Evolutionary conservation across 148 eudicot genomes (phyloP).

Genomic region (Silene conica): DNA sequence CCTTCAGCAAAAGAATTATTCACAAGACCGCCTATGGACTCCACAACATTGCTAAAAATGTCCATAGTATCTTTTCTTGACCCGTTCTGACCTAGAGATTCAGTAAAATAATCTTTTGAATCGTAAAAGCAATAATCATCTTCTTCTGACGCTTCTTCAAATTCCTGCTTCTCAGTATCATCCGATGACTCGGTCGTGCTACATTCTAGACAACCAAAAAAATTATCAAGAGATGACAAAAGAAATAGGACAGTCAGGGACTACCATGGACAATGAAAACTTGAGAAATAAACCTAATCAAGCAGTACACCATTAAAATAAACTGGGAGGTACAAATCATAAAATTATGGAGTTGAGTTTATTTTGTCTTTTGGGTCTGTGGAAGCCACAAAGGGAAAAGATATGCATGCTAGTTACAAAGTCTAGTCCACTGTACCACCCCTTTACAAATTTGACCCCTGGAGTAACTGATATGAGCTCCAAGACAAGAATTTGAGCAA

Average conservation of each 20-base stretch:
- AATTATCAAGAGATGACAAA: conserved; percentile 2
- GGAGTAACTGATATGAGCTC: neutral
- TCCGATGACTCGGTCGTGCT: conserved; percentile 89
- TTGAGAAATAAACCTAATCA: neutral
- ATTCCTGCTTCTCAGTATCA: conserved; percentile 83
- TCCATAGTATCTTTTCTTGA: conserved; percentile 27
- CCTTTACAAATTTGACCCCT: neutral
- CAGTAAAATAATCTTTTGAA: conserved; percentile 57
- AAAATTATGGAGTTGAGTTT: neutral
- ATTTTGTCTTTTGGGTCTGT: neutral
- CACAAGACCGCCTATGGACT: conserved; percentile 16
- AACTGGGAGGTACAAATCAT: neutral
- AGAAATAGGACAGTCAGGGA: neutral
- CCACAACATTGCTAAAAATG: conserved; percentile 16
- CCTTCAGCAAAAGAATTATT: conserved; percentile 21
- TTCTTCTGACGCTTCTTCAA: conserved; percentile 79
- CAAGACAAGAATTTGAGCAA: neutral
- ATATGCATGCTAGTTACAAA: neutral
- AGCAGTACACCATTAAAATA: neutral
- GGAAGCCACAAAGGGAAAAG: neutral
- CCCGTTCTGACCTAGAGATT: conserved; percentile 28
- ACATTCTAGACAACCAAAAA: conserved; percentile 47
- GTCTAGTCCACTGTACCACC: neutral
- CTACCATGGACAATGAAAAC: neutral
- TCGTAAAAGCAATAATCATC: conserved; percentile 73